A percentile compares a stretch with the other conserved stretches of the same genome.
phyloP scores from a whole-genome alignment of 495 filamentous ascomycete species.

The Echria macrotheca region DNA sequence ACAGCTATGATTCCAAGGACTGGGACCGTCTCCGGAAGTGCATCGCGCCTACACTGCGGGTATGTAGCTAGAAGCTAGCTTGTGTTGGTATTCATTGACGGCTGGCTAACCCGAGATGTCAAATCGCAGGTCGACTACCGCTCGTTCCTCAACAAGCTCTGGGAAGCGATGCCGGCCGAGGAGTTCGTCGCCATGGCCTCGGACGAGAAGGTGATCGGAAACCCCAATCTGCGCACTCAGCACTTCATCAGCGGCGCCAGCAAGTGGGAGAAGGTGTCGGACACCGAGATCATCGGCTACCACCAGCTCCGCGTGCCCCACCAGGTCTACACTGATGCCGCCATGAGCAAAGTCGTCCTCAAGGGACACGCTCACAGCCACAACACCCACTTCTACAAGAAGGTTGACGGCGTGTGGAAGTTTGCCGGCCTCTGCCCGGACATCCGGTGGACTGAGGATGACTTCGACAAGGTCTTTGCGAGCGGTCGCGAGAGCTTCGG shows the following conservation, averaged over 20 bases:
- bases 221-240: slow-evolving; percentile 66
- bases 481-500: slow-evolving; percentile 41
- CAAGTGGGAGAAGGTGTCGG: slow-evolving; percentile 64
- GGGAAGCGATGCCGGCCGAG: slow-evolving; percentile 66
- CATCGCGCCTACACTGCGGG: slow-evolving; percentile 64
- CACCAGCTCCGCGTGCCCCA: slow-evolving; percentile 78
- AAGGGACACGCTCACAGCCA: slow-evolving; percentile 68
- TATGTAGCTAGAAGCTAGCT: slow-evolving; percentile 30
- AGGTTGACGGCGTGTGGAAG: slow-evolving; percentile 75
- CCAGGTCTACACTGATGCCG: slow-evolving; percentile 53
- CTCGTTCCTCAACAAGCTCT: slow-evolving; percentile 64
- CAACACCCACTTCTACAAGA: slow-evolving; percentile 67
- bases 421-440: slow-evolving; percentile 69
- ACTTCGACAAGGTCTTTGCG: slow-evolving; percentile 51
- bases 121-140: slow-evolving; percentile 61
- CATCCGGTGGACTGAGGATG: slow-evolving; percentile 68
- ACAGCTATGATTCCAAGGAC: slow-evolving; percentile 80
- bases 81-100: no score
- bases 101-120: no score
- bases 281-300: slow-evolving; percentile 62
- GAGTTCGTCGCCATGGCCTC: slow-evolving; percentile 69
- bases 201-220: slow-evolving; percentile 60
- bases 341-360: slow-evolving; percentile 43
- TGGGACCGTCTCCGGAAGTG: slow-evolving; percentile 65
- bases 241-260: slow-evolving; percentile 67